phyloP scores from a whole-genome alignment of 164 flowering plant species.

The Liquidambar formosana region DNA sequence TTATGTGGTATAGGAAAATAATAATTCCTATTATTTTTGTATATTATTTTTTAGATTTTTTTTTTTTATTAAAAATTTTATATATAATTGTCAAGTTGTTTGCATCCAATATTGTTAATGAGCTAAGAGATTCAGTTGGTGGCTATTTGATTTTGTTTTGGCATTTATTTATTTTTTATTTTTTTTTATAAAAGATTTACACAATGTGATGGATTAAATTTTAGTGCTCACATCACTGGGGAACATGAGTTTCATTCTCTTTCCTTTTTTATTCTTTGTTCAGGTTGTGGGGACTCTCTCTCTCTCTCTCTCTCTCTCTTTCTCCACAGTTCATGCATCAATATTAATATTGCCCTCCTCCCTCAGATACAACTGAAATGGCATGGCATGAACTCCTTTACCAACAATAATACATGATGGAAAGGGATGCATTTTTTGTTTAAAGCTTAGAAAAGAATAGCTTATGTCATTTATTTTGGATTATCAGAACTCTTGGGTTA shows the following conservation, averaged over 20 bases:
- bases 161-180: too few relatives aligned
- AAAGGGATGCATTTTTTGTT: not conserved
- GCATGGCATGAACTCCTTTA: not conserved
- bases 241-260: conserved; percentile 11
- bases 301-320: not conserved
- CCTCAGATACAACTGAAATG: not conserved
- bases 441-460: too few relatives aligned
- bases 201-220: too few relatives aligned
- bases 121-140: conserved; percentile 25
- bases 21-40: not conserved
- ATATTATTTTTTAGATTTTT: not conserved
- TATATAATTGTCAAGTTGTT: conserved; percentile 6
- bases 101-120: conserved; percentile 14
- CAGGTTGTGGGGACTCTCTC: conserved; percentile 10
- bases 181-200: too few relatives aligned
- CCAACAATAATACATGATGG: not conserved
- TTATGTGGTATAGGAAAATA: conserved; percentile 12
- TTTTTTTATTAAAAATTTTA: not conserved
- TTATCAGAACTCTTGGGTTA: too few relatives aligned
- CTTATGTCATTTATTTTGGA: too few relatives aligned
- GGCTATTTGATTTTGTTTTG: conserved; percentile 7
- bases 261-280: not conserved
- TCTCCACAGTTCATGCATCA: not conserved
- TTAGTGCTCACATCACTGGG: conserved; percentile 8
- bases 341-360: not conserved